Evolutionary conservation across 2,329 filamentous ascomycete species (phyloP).

Genomic region (Fonsecaea multimorphosa): DNA sequence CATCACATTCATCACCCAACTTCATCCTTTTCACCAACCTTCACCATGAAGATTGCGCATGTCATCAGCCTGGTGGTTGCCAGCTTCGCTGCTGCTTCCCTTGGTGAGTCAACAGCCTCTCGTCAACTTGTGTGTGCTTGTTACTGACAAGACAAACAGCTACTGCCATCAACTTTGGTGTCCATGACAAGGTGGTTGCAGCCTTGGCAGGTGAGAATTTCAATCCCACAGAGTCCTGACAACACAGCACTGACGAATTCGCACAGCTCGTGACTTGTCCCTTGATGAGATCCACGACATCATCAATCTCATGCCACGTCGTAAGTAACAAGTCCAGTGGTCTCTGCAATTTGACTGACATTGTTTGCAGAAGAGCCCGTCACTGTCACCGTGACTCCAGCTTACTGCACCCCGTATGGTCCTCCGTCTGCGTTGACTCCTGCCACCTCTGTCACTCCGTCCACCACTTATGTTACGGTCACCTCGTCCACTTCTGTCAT

Average conservation of each 20-base stretch:
- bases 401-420: conserved; percentile 18
- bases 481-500: conserved; percentile 16
- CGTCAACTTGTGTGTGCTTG: not conserved
- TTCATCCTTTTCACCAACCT: conserved; percentile 21
- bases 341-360: conserved; percentile 22
- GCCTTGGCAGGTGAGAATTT: conserved; percentile 28
- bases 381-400: conserved; percentile 23
- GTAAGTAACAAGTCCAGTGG: conserved; percentile 28
- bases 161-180: conserved; percentile 8
- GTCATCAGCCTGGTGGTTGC: conserved; percentile 24
- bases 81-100: conserved; percentile 20
- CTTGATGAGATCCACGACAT: conserved; percentile 26
- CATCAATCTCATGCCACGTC: conserved; percentile 33
- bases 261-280: conserved; percentile 27
- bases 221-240: not conserved
- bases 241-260: conserved; percentile 12
- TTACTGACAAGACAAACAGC: conserved; percentile 26
- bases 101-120: conserved; percentile 23
- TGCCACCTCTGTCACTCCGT: conserved; percentile 4
- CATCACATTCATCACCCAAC: conserved; percentile 31
- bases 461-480: conserved; percentile 21
- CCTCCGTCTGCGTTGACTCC: conserved; percentile 3
- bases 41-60: conserved; percentile 37
- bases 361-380: conserved; percentile 18
- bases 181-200: conserved; percentile 19